phyloP scores from a whole-genome alignment of 441 rosid genomes.

The Eruca vesicaria region DNA sequence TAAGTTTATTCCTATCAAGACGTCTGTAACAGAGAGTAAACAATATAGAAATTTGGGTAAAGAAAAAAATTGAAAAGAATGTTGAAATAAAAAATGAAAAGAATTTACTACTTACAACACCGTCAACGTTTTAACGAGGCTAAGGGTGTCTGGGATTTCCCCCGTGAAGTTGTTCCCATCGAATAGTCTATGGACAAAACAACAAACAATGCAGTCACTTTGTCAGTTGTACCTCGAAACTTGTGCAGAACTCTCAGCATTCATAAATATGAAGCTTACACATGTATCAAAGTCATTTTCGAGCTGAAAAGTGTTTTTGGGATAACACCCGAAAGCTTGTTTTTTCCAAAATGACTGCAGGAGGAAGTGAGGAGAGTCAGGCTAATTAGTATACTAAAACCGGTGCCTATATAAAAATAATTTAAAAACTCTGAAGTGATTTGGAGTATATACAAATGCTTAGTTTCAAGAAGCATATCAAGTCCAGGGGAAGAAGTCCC shows the following conservation, averaged over 20 bases:
- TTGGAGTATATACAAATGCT: conserved; percentile 64
- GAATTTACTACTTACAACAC: conserved; percentile 61
- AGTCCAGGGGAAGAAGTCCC: conserved; percentile 66
- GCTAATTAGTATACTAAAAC: not conserved
- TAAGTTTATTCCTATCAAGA: conserved; percentile 59
- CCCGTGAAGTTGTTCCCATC: conserved; percentile 61
- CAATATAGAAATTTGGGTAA: not conserved
- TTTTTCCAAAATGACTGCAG: conserved; percentile 67
- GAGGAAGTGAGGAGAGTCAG: not conserved
- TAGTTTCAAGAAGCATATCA: conserved; percentile 54
- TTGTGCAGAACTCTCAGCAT: not conserved
- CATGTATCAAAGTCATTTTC: conserved; percentile 55
- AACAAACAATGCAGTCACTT: not conserved
- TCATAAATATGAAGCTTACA: conserved; percentile 48
- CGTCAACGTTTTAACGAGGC: conserved; percentile 50
- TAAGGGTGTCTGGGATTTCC: conserved; percentile 58
- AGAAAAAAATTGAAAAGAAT: not conserved
- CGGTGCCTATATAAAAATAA: not conserved
- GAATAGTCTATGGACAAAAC: conserved; percentile 49
- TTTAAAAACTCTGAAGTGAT: not conserved
- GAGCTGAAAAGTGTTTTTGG: conserved; percentile 63
- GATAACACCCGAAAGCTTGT: conserved; percentile 59
- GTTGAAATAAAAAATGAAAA: no score
- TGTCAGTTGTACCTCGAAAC: not conserved
- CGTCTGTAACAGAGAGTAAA: conserved; percentile 46